phyloP scores from a whole-genome alignment of 495 filamentous ascomycete species.

The Aspergillus steynii region DNA sequence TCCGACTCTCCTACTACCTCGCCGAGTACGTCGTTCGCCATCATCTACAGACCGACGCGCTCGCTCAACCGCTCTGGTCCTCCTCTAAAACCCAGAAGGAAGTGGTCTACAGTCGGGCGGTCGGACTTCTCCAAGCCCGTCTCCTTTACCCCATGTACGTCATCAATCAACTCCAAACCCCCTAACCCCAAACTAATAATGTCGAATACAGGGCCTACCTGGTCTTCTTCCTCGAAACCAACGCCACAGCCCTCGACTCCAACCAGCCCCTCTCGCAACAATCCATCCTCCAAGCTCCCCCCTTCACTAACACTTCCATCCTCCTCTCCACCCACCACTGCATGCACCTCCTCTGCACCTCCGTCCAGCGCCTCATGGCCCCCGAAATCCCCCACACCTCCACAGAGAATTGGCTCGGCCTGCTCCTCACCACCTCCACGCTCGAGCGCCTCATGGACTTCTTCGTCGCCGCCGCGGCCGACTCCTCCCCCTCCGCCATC shows the following conservation, averaged over 20 bases:
- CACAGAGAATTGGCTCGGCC: constrained; percentile 28
- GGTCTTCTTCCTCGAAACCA: constrained; percentile 32
- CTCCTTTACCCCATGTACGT: constrained; percentile 29
- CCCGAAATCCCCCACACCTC: constrained; percentile 28
- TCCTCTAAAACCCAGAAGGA: constrained; percentile 33
- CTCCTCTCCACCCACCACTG: constrained; percentile 32
- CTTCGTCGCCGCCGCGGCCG: constrained; percentile 22
- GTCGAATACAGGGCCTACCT: constrained; percentile 23
- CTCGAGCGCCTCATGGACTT: constrained; percentile 29
- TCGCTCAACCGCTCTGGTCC: constrained; percentile 20
- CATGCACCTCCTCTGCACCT: constrained; percentile 29
- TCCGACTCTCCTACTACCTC: constrained; percentile 29
- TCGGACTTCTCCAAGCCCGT: constrained; percentile 25
- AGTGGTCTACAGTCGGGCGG: constrained; percentile 27
- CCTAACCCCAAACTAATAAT: background rate
- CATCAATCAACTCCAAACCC: background rate
- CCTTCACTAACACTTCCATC: constrained; percentile 27
- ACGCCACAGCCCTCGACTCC: constrained; percentile 13
- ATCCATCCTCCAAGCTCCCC: constrained; percentile 27
- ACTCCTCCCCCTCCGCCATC: background rate
- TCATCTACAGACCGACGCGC: constrained; percentile 26
- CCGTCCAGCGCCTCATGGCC: constrained; percentile 30
- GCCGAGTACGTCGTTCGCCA: constrained; percentile 27
- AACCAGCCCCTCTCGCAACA: constrained; percentile 15
- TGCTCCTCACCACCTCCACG: constrained; percentile 32